These are phyloP conservation scores for Diaporthe helianthi DNA, from an alignment of 2,329 filamentous ascomycete species.

Conservation along the genomic window DNA sequence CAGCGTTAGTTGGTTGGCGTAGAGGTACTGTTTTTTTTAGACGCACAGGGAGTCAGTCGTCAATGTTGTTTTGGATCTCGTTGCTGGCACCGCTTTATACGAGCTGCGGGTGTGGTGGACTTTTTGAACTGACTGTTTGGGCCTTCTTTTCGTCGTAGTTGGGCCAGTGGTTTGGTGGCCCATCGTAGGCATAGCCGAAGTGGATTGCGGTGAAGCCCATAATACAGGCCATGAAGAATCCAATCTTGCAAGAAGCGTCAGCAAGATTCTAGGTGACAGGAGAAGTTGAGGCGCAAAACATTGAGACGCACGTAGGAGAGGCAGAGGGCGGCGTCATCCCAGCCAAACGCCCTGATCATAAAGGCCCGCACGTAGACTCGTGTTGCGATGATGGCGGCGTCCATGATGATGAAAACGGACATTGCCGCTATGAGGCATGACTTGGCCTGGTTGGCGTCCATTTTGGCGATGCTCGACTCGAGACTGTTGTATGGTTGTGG, in stretches of 20 bases:
- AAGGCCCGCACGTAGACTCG: slow-evolving; percentile 43
- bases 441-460: neutral
- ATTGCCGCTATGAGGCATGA: slow-evolving; percentile 36
- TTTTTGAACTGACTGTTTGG: slow-evolving; percentile 13
- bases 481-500: neutral
- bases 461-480: neutral
- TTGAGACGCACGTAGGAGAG: slow-evolving; percentile 40
- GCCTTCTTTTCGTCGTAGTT: slow-evolving; percentile 37
- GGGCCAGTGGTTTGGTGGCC: slow-evolving; percentile 35
- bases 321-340: slow-evolving; percentile 41
- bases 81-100: too few species aligned
- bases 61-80: fast-evolving
- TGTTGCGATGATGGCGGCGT: slow-evolving; percentile 38
- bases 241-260: slow-evolving; percentile 35
- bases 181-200: slow-evolving; percentile 42
- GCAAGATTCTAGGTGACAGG: too few species aligned
- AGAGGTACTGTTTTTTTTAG: slow-evolving; percentile 39
- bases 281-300: neutral
- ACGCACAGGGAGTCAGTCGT: too few species aligned
- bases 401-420: slow-evolving; percentile 40
- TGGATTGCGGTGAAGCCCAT: slow-evolving; percentile 42
- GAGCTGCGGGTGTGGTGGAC: too few species aligned
- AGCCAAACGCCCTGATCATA: slow-evolving; percentile 42
- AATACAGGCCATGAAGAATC: slow-evolving; percentile 40
- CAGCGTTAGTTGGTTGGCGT: slow-evolving; percentile 41